Evolutionary conservation across 106 monocot species (phyloP).

Genomic region (Dendrobium catenatum): DNA sequence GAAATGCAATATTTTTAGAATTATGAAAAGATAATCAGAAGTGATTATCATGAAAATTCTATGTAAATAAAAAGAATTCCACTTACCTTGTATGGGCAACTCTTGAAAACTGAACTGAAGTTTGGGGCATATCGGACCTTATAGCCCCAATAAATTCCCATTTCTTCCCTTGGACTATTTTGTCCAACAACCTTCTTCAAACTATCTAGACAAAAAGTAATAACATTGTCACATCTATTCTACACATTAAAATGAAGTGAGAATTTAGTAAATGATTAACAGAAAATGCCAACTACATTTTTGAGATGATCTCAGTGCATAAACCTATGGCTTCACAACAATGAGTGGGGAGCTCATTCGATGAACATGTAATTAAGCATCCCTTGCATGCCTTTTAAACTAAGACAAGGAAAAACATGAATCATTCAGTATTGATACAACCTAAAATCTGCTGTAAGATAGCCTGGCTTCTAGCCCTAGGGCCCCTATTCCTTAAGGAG

Average conservation of each 20-base stretch:
- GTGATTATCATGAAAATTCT: neutral
- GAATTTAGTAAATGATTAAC: neutral
- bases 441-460: neutral
- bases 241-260: neutral
- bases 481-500: neutral
- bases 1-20: conserved; percentile 15
- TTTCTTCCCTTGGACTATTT: conserved; percentile 58
- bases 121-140: conserved; percentile 84
- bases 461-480: neutral
- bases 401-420: neutral
- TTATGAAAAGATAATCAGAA: neutral
- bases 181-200: conserved; percentile 48
- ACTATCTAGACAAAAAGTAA: conserved; percentile 36
- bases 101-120: conserved; percentile 53
- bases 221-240: neutral
- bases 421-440: neutral
- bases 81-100: conserved; percentile 55
- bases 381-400: neutral
- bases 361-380: neutral
- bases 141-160: conserved; percentile 86
- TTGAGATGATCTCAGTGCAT: neutral
- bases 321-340: neutral
- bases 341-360: neutral
- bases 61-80: neutral
- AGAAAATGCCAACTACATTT: neutral